Percentiles rank a stretch among this genome's conserved stretches.
Conservation (phyloP, 805 yeast genomes). For the Metschnikowia dekortorum region DNA sequence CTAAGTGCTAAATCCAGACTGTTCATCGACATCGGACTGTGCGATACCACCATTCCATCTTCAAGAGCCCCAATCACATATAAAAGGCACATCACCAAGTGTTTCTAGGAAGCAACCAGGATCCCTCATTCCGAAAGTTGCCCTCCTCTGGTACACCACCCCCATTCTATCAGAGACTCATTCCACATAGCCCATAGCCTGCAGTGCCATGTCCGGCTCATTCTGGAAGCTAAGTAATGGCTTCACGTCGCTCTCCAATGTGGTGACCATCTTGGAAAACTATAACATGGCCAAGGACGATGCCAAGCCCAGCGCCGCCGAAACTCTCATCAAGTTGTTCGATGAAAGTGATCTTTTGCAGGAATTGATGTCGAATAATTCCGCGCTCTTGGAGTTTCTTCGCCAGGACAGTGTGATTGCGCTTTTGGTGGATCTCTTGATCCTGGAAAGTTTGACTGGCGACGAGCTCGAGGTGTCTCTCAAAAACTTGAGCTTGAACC, state of each 20-base stretch:
- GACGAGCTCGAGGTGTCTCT: slow-evolving; percentile 16
- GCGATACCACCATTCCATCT: no score
- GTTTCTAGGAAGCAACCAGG: no score
- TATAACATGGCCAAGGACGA: slow-evolving; percentile 18
- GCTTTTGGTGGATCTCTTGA: slow-evolving; percentile 36
- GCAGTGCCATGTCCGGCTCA: slow-evolving; percentile 37
- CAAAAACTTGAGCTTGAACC: slow-evolving; percentile 11
- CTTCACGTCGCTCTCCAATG: slow-evolving; percentile 39
- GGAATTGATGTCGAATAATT: slow-evolving; percentile 67
- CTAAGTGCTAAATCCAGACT: no score
- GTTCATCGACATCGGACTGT: no score
- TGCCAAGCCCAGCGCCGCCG: slow-evolving; percentile 16
- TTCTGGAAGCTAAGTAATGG: slow-evolving; percentile 47
- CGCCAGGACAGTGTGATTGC: slow-evolving; percentile 42
- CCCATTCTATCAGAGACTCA: background rate
- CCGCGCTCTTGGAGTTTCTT: slow-evolving; percentile 68
- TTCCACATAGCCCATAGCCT: background rate
- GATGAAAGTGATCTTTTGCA: slow-evolving; percentile 43
- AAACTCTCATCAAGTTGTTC: slow-evolving; percentile 31
- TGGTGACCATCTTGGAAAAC: slow-evolving; percentile 36
- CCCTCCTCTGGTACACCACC: background rate
- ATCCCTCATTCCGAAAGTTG: no score
- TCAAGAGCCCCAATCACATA: no score
- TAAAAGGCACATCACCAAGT: no score
- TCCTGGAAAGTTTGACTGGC: slow-evolving; percentile 19